Percentiles rank a stretch among this genome's conserved stretches.
phyloP scores from a whole-genome alignment of 352 stramenopile species.

The Phytophthora europaea region DNA sequence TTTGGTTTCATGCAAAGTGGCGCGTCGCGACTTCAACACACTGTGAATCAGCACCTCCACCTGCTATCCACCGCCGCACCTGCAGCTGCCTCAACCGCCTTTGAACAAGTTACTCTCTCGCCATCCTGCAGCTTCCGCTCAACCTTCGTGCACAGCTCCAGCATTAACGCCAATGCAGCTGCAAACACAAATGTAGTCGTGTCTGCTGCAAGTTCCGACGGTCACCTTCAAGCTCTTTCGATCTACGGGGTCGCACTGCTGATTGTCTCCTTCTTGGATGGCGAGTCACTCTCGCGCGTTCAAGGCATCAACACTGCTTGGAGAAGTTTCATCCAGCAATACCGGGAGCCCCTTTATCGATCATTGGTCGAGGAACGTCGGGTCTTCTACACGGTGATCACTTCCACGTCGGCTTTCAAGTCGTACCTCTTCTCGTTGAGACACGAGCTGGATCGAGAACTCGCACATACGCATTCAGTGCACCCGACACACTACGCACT shows the following conservation, averaged over 20 bases:
- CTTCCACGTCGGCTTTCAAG: slow-evolving; percentile 58
- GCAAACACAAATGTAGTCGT: neutral
- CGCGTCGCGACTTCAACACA: slow-evolving; percentile 44
- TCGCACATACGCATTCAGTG: slow-evolving; percentile 57
- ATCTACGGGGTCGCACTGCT: slow-evolving; percentile 64
- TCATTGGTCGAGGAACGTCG: slow-evolving; percentile 36
- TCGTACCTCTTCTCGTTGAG: slow-evolving; percentile 63
- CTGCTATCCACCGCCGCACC: slow-evolving; percentile 23
- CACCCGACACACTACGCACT: slow-evolving; percentile 49
- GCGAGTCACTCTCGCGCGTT: slow-evolving; percentile 50
- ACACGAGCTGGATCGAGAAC: slow-evolving; percentile 53
- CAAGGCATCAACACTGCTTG: slow-evolving; percentile 54
- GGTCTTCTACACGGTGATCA: slow-evolving; percentile 53
- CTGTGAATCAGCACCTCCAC: slow-evolving; percentile 48
- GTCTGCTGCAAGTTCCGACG: slow-evolving; percentile 11
- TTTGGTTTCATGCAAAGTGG: slow-evolving; percentile 48
- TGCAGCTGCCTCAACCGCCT: neutral
- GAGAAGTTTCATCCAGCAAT: slow-evolving; percentile 47
- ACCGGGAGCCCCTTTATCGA: slow-evolving; percentile 53
- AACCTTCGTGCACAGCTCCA: slow-evolving; percentile 28
- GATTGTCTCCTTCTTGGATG: slow-evolving; percentile 66
- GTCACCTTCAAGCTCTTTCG: slow-evolving; percentile 29
- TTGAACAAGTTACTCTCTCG: slow-evolving; percentile 26
- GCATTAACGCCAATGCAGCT: neutral
- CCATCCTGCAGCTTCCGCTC: slow-evolving; percentile 35